phyloP scores from a whole-genome alignment of 257 asterid species.

The Nicotiana knightiana region DNA sequence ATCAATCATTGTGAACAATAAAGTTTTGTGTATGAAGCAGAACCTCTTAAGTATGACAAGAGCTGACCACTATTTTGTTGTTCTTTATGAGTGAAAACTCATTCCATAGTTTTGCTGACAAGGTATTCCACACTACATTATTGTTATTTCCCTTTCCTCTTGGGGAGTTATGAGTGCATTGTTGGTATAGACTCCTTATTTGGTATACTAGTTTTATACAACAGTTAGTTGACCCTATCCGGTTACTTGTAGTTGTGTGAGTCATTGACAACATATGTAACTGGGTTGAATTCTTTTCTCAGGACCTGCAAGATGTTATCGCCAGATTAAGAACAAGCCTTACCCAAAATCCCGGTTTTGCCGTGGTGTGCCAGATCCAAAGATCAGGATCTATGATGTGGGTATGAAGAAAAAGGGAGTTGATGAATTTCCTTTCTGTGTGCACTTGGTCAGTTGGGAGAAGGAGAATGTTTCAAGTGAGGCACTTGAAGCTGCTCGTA shows the following conservation, averaged over 20 bases:
- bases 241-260: background rate
- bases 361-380: slow-evolving; percentile 23
- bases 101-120: background rate
- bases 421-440: slow-evolving; percentile 20
- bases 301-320: slow-evolving; percentile 26
- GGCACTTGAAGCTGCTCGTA: slow-evolving; percentile 23
- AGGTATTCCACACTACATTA: no score
- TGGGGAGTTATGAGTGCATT: background rate
- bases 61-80: background rate
- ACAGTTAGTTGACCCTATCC: background rate
- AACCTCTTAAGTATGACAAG: background rate
- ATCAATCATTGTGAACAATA: background rate
- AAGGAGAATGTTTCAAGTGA: slow-evolving; percentile 19
- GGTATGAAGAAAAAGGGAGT: slow-evolving; percentile 20
- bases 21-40: background rate
- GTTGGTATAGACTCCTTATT: background rate
- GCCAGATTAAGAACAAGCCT: slow-evolving; percentile 21
- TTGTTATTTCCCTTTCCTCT: no score
- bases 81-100: background rate
- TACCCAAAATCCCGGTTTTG: slow-evolving; percentile 19
- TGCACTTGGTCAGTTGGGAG: slow-evolving; percentile 25
- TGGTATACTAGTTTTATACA: background rate
- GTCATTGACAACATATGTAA: background rate
- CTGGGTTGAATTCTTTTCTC: background rate
- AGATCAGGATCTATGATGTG: slow-evolving; percentile 21